Conservation (phyloP, 192 early-diverging fungal genomes). For the Thamnidium elegans region DNA sequence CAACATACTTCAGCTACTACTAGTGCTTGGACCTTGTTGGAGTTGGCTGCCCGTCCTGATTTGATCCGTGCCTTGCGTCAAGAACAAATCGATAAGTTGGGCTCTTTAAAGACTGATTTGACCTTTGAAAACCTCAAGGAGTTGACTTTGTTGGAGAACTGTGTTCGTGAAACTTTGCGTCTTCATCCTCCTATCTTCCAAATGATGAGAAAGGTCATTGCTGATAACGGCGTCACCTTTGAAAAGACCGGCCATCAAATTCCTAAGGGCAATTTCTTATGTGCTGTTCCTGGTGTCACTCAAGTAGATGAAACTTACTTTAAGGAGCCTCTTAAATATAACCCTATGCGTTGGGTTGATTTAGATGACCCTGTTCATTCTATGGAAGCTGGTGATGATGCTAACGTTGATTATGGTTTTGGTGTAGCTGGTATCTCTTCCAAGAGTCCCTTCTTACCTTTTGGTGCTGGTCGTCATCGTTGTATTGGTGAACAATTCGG, state of each 20-base stretch:
- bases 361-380: conserved; percentile 58
- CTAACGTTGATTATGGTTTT: conserved; percentile 72
- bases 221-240: conserved; percentile 53
- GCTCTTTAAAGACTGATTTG: conserved; percentile 51
- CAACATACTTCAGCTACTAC: conserved; percentile 96
- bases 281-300: conserved; percentile 78
- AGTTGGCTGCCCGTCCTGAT: conserved; percentile 76
- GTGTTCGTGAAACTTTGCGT: conserved; percentile 90
- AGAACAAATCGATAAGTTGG: conserved; percentile 68
- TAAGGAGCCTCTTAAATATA: conserved; percentile 76
- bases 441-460: conserved; percentile 85
- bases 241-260: conserved; percentile 82
- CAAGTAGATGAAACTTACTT: conserved; percentile 79
- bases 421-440: conserved; percentile 67
- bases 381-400: conserved; percentile 47
- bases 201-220: conserved; percentile 89
- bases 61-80: conserved; percentile 64
- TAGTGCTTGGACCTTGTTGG: conserved; percentile 85
- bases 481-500: conserved; percentile 99
- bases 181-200: conserved; percentile 92
- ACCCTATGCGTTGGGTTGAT: conserved; percentile 75
- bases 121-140: conserved; percentile 76
- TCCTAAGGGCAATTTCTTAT: conserved; percentile 86
- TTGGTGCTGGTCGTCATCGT: conserved; percentile 96
- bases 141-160: conserved; percentile 71